phyloP scores from a whole-genome alignment of 768 basidiomycete species.

The Boletellus ananiceps region DNA sequence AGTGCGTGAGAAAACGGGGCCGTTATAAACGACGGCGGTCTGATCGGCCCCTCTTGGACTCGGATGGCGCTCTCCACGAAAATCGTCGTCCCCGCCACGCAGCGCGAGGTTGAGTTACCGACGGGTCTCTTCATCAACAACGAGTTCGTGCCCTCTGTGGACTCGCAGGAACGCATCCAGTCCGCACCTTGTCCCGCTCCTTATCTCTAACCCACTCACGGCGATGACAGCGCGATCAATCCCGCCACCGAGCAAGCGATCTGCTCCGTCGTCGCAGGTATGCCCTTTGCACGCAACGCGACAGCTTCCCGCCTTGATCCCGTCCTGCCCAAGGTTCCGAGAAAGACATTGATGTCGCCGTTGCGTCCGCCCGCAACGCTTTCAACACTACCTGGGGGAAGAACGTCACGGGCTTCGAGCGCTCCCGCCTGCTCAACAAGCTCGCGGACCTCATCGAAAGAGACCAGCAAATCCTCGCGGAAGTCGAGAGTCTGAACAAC shows the following conservation, averaged over 20 bases:
- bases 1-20: conserved; percentile 14
- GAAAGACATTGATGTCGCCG: conserved; percentile 80
- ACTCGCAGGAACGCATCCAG: conserved; percentile 62
- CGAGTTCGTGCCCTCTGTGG: conserved; percentile 74
- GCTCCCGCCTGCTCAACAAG: conserved; percentile 76
- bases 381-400: conserved; percentile 88
- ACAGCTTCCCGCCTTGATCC: background rate
- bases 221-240: conserved; percentile 57
- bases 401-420: conserved; percentile 78
- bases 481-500: conserved; percentile 83
- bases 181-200: conserved; percentile 31
- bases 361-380: conserved; percentile 76
- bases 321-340: conserved; percentile 43
- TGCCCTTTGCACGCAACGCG: background rate
- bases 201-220: conserved; percentile 15
- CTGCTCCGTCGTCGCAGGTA: conserved; percentile 64
- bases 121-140: conserved; percentile 92
- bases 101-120: conserved; percentile 56
- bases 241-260: conserved; percentile 76
- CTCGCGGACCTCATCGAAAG: conserved; percentile 89
- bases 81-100: conserved; percentile 38
- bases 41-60: conserved; percentile 13
- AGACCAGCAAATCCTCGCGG: conserved; percentile 75
- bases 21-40: conserved; percentile 8
- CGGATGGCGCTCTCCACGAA: conserved; percentile 43